Conservation (phyloP, 495 filamentous ascomycete species). For the Chaetomium tenue region DNA sequence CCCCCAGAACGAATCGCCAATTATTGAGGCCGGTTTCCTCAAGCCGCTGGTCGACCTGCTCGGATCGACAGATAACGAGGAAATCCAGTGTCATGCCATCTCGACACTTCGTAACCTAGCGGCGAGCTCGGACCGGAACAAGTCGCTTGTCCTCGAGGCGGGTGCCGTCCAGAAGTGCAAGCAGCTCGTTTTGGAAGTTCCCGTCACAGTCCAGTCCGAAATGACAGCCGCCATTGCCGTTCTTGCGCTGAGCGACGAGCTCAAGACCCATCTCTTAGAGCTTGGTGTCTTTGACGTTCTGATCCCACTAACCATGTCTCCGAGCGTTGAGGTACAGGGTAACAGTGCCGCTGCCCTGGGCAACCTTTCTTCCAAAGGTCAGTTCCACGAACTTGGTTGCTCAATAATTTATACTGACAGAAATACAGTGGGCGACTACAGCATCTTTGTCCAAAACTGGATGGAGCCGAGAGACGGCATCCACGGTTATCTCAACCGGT, state of each 20-base stretch:
- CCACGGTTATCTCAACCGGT: conserved; percentile 88
- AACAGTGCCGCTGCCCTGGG: conserved; percentile 96
- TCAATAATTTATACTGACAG: conserved; percentile 5
- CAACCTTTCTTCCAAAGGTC: conserved; percentile 96
- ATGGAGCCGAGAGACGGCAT: conserved; percentile 88
- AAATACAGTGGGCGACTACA: conserved; percentile 83
- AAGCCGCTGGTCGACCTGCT: conserved; percentile 90
- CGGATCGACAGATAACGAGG: conserved; percentile 94
- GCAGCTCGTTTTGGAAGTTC: conserved; percentile 88
- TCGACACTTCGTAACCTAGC: conserved; percentile 94
- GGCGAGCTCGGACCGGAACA: conserved; percentile 95
- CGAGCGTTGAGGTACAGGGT: conserved; percentile 96
- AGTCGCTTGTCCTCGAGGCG: conserved; percentile 90
- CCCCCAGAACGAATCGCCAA: conserved; percentile 97
- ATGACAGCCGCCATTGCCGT: conserved; percentile 99
- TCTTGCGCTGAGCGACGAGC: conserved; percentile 91
- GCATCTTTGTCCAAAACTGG: conserved; percentile 93
- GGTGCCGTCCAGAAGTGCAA: conserved; percentile 99
- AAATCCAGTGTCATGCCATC: conserved; percentile 98
- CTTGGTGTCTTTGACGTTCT: conserved; percentile 95
- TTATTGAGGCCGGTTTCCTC: conserved; percentile 95
- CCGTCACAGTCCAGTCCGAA: conserved; percentile 92
- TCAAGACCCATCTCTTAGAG: conserved; percentile 87
- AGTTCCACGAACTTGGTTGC: conserved; percentile 23
- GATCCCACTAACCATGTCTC: conserved; percentile 90